These are phyloP conservation scores for Podila verticillata DNA, from an alignment of 192 early-diverging fungal species.

Conservation along the genomic window DNA sequence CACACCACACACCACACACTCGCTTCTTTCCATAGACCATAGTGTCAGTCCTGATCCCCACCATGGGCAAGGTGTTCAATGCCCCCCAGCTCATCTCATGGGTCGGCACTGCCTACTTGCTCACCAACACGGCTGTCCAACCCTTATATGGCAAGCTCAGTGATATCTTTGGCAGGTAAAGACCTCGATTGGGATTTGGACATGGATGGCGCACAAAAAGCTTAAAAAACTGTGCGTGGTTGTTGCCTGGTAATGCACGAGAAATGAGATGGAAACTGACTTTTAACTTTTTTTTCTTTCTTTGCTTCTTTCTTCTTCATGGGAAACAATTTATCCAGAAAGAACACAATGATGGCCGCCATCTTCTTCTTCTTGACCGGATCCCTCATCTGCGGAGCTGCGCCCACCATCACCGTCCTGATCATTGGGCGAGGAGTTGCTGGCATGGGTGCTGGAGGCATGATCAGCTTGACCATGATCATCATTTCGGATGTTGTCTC, in stretches of 20 bases:
- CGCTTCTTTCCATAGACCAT: slow-evolving; percentile 11
- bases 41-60: slow-evolving; percentile 42
- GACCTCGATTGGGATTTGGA: neutral
- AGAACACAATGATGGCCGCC: slow-evolving; percentile 31
- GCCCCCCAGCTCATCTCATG: slow-evolving; percentile 76
- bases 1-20: neutral
- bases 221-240: too few relatives aligned
- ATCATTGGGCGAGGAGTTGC: slow-evolving; percentile 63
- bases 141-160: slow-evolving; percentile 84
- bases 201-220: neutral
- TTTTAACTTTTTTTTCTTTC: neutral
- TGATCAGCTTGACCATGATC: slow-evolving; percentile 68
- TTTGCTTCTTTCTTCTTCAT: neutral
- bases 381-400: slow-evolving; percentile 46
- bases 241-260: too few relatives aligned
- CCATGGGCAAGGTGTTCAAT: slow-evolving; percentile 63
- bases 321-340: slow-evolving; percentile 10
- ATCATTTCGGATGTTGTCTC: slow-evolving; percentile 72
- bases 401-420: slow-evolving; percentile 51
- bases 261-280: neutral
- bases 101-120: slow-evolving; percentile 80
- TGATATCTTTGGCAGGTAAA: slow-evolving; percentile 73
- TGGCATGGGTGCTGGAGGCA: slow-evolving; percentile 66
- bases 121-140: slow-evolving; percentile 69
- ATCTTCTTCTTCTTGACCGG: slow-evolving; percentile 45